These are phyloP conservation scores for Xylaria sp. DNA, from an alignment of 2,329 filamentous ascomycete genomes.

Conservation along the genomic window DNA sequence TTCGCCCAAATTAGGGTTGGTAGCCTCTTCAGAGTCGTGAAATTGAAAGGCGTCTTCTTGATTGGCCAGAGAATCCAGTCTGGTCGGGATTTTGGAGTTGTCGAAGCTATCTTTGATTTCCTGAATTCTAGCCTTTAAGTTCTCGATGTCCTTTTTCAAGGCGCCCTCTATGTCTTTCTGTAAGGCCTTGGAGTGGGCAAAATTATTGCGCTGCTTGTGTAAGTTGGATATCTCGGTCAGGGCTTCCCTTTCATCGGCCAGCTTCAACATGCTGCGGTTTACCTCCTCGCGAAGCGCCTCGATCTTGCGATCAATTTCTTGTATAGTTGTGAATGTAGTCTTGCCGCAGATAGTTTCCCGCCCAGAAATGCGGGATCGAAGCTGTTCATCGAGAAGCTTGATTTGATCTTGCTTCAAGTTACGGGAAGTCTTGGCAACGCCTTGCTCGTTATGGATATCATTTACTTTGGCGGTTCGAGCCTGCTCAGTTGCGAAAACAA, in stretches of 20 bases:
- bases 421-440: conserved; percentile 82
- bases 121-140: conserved; percentile 84
- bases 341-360: conserved; percentile 85
- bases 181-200: conserved; percentile 79
- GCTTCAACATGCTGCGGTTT: conserved; percentile 86
- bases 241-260: conserved; percentile 97
- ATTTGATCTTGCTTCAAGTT: conserved; percentile 83
- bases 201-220: conserved; percentile 89
- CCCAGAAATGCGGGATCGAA: conserved; percentile 83
- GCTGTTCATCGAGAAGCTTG: conserved; percentile 86
- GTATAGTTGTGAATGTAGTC: conserved; percentile 82
- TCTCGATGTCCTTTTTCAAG: conserved; percentile 88
- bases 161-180: too few relatives aligned
- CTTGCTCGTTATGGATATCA: conserved; percentile 86
- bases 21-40: too few relatives aligned
- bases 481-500: too few relatives aligned
- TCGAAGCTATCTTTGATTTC: conserved; percentile 88
- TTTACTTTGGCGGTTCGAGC: conserved; percentile 84
- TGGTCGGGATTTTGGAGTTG: conserved; percentile 81
- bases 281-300: conserved; percentile 81
- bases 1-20: too few relatives aligned
- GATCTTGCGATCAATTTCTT: conserved; percentile 88
- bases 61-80: conserved; percentile 87
- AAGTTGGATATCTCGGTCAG: conserved; percentile 81
- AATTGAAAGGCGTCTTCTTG: conserved; percentile 89